Evolutionary conservation across 192 early-diverging fungal genomes (phyloP).

Genomic region (Coemansia furcata): DNA sequence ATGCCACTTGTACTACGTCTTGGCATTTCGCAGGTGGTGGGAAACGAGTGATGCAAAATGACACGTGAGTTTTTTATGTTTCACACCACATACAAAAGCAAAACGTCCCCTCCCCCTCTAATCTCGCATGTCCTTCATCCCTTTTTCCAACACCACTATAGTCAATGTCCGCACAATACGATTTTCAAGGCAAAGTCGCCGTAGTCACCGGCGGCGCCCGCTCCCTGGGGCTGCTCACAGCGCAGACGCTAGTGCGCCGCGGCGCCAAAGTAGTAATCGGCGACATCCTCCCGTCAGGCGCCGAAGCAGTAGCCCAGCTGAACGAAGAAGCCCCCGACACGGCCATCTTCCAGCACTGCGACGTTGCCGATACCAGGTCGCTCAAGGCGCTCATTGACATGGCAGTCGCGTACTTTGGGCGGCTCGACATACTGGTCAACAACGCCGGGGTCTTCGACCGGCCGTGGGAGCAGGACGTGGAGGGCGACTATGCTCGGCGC

Average conservation of each 20-base stretch:
- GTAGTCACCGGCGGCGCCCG: constrained; percentile 67
- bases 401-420: constrained; percentile 54
- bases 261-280: constrained; percentile 62
- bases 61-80: neutral
- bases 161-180: neutral
- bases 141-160: neutral
- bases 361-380: constrained; percentile 40
- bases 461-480: constrained; percentile 31
- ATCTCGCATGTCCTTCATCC: neutral
- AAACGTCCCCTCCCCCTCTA: neutral
- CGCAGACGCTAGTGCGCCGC: constrained; percentile 49
- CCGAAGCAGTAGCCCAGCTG: constrained; percentile 17
- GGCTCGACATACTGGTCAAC: constrained; percentile 57
- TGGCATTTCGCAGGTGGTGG: neutral
- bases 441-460: constrained; percentile 58
- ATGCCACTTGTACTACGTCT: neutral
- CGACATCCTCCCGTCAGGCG: constrained; percentile 36
- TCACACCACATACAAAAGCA: neutral
- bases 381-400: constrained; percentile 42
- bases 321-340: constrained; percentile 27
- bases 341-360: constrained; percentile 52
- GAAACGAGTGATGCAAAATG: neutral
- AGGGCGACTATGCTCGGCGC: constrained; percentile 49
- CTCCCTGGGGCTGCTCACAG: constrained; percentile 58
- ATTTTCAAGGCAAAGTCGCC: constrained; percentile 56